Evolutionary conservation across 2,329 filamentous ascomycete species (phyloP).

Genomic region (Trichoderma polysporum): DNA sequence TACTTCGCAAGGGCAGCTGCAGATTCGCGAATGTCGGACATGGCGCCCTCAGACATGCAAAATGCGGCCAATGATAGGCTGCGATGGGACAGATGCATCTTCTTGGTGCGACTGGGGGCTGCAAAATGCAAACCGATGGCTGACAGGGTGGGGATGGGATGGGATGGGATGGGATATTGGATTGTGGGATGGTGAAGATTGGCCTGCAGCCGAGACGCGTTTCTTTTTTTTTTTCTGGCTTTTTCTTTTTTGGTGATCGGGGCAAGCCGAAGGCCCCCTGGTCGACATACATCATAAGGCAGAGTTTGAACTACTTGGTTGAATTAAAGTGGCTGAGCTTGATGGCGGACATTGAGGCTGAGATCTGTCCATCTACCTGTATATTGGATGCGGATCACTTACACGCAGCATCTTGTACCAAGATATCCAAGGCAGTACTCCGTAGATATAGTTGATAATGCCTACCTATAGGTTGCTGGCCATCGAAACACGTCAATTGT

Average conservation of each 20-base stretch:
- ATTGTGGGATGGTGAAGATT: background rate
- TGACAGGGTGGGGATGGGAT: background rate
- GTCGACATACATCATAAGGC: background rate
- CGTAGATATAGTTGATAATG: no score
- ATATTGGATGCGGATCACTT: background rate
- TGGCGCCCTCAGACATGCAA: background rate
- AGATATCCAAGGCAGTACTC: no score
- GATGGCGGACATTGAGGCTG: background rate
- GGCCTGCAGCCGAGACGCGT: no score
- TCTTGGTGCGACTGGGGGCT: conserved; percentile 4
- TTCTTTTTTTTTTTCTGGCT: no score
- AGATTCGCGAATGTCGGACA: background rate
- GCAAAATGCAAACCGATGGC: background rate
- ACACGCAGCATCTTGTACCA: background rate
- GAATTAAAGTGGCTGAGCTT: background rate
- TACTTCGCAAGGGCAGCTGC: background rate
- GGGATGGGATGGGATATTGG: background rate
- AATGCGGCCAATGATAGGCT: background rate
- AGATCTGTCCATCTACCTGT: background rate
- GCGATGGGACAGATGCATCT: background rate
- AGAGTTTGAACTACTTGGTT: background rate
- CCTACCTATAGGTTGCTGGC: no score
- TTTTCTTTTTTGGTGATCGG: conserved; percentile 2
- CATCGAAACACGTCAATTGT: no score
- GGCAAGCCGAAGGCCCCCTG: conserved; percentile 8